Evolutionary conservation across 345 rosid species (phyloP).

Genomic region (Eucalyptus curtisii): DNA sequence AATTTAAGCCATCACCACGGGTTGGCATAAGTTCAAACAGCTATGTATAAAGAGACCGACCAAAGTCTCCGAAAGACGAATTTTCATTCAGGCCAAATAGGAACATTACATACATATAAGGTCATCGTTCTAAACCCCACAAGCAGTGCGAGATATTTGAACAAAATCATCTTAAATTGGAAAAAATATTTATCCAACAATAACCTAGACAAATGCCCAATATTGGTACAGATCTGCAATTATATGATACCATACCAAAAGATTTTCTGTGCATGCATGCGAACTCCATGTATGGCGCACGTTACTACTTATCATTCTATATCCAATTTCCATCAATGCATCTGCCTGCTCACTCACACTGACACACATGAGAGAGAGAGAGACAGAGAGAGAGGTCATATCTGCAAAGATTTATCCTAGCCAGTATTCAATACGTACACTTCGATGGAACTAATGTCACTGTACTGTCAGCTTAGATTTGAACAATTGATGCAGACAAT

Average conservation of each 20-base stretch:
- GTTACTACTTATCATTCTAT: background rate
- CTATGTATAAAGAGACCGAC: background rate
- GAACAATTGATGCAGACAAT: background rate
- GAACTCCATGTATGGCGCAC: background rate
- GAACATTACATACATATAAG: background rate
- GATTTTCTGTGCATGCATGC: background rate
- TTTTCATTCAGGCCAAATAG: background rate
- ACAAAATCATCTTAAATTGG: background rate
- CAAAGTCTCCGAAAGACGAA: background rate
- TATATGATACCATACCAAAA: background rate
- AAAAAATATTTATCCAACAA: background rate
- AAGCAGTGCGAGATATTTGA: background rate
- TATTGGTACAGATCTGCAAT: background rate
- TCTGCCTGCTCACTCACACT: background rate
- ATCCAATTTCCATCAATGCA: background rate
- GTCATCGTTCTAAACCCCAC: background rate
- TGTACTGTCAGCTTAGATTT: background rate
- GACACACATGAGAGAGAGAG: background rate
- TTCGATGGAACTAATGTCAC: background rate
- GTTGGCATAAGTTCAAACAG: background rate
- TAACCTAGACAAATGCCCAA: background rate
- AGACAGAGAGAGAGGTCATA: background rate
- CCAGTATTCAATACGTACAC: background rate
- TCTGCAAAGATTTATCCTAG: background rate
- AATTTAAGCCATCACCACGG: background rate